Percentiles rank a stretch among this genome's conserved stretches.
Conservation (phyloP, 106 monocot genomes). For the Amphibolis antarctica region DNA sequence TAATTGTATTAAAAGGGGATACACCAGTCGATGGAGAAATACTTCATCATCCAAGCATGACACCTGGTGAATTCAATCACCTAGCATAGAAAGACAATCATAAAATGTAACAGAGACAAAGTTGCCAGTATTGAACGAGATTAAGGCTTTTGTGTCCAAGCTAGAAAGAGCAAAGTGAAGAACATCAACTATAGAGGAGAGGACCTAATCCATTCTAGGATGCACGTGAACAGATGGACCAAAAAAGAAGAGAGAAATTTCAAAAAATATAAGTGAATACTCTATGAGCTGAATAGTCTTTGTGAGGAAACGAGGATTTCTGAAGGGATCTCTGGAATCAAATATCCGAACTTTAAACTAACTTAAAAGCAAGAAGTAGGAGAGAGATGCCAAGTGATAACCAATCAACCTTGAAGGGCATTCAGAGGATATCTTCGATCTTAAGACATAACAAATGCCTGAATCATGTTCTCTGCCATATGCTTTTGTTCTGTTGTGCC, state of each 20-base stretch:
- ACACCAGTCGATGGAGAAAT: too few relatives aligned
- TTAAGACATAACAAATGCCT: constrained; percentile 92
- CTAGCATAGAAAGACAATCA: not conserved
- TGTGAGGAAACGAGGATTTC: not conserved
- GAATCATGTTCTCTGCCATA: constrained; percentile 83
- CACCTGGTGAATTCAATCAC: too few relatives aligned
- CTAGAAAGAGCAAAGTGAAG: not conserved
- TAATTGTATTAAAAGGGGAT: too few relatives aligned
- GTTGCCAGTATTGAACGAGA: not conserved
- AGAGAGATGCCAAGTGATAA: not conserved
- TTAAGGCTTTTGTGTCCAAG: not conserved
- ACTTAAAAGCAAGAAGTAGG: not conserved
- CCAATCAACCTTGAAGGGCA: not conserved
- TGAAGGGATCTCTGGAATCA: not conserved
- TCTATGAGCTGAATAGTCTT: not conserved
- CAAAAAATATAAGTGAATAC: not conserved
- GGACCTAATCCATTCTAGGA: not conserved
- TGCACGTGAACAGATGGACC: not conserved
- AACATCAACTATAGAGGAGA: not conserved
- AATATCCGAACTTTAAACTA: not conserved
- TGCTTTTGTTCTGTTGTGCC: constrained; percentile 79
- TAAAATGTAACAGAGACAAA: not conserved
- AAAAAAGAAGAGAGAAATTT: not conserved
- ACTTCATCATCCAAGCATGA: too few relatives aligned
- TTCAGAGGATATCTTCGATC: not conserved